phyloP scores from a whole-genome alignment of 2,329 filamentous ascomycete species.

The Lasiodiplodia sp. region DNA sequence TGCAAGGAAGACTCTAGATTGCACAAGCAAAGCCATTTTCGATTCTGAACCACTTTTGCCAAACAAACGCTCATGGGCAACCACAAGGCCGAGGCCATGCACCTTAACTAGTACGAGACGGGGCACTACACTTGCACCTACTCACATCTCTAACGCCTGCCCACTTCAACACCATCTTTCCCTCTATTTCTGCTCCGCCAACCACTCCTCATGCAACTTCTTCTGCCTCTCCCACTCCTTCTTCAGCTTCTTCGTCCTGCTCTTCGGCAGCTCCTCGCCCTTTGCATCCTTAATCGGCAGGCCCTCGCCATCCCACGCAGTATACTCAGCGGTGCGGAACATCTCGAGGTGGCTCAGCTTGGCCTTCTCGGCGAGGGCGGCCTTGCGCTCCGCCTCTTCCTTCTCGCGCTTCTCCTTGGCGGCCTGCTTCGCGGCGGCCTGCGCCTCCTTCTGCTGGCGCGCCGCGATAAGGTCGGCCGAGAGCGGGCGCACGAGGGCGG shows the following conservation, averaged over 20 bases:
- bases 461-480: constrained; percentile 62
- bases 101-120: too few species aligned
- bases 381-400: constrained; percentile 64
- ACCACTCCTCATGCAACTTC: constrained; percentile 77
- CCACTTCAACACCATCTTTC: not conserved
- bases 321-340: constrained; percentile 69
- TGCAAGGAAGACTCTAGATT: too few species aligned
- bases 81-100: too few species aligned
- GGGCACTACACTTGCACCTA: too few species aligned
- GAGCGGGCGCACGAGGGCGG: constrained; percentile 75
- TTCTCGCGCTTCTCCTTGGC: constrained; percentile 62
- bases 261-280: constrained; percentile 83
- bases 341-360: constrained; percentile 65
- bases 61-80: too few species aligned
- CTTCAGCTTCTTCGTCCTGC: constrained; percentile 77
- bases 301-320: constrained; percentile 83
- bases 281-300: constrained; percentile 79
- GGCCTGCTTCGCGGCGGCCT: constrained; percentile 52
- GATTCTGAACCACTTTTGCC: too few species aligned
- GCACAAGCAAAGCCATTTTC: too few species aligned
- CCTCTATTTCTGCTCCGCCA: constrained; percentile 8
- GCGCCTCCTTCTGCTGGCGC: constrained; percentile 61
- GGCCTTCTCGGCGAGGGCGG: constrained; percentile 62
- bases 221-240: constrained; percentile 94
- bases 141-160: too few species aligned